Conservation (phyloP, 805 yeast species). For the Alloascoidea hylecoeti region DNA sequence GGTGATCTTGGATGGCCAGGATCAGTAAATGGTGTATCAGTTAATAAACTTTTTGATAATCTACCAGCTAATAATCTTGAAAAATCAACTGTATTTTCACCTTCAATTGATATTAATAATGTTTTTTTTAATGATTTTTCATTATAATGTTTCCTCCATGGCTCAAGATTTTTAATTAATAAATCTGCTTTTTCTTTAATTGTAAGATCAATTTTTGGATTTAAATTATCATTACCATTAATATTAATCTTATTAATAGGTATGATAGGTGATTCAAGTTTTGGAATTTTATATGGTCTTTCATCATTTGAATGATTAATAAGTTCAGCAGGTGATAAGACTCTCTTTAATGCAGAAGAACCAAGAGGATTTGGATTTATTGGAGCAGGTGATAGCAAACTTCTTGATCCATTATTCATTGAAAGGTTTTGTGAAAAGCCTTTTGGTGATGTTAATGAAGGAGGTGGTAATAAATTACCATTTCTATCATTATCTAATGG, state of each 20-base stretch:
- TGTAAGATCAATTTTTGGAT: not conserved
- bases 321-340: too few relatives aligned
- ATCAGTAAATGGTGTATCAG: not conserved
- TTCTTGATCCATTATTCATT: not conserved
- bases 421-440: not conserved
- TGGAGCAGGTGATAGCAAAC: slow-evolving; percentile 1
- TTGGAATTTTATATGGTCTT: not conserved
- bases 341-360: too few relatives aligned
- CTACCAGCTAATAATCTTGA: not conserved
- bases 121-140: not conserved
- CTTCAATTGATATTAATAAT: not conserved
- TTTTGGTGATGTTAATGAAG: not conserved
- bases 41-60: not conserved
- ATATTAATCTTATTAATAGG: not conserved
- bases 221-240: not conserved
- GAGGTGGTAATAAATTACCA: too few relatives aligned
- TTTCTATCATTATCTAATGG: too few relatives aligned
- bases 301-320: not conserved
- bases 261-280: not conserved
- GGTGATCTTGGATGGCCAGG: too few relatives aligned
- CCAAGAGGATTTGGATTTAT: not conserved
- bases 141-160: not conserved
- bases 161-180: not conserved
- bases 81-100: not conserved
- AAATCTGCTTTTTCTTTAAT: not conserved